phyloP scores from a whole-genome alignment of 169 alveolate species.

The Neospora caninum region DNA sequence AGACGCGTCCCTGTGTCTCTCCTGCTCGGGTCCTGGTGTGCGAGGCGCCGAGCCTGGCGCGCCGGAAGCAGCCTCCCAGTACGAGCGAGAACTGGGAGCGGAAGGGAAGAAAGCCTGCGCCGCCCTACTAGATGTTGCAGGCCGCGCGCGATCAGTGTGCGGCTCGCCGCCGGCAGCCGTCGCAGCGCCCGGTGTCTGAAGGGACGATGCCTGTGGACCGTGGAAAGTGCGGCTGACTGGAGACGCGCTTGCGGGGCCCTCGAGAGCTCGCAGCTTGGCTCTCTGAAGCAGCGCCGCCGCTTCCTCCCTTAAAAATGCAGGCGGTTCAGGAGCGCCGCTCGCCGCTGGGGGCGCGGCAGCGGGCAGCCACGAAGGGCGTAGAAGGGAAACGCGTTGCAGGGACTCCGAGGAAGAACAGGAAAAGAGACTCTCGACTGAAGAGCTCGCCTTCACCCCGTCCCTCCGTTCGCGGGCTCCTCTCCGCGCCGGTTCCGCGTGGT shows the following conservation, averaged over 20 bases:
- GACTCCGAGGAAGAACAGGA: background rate
- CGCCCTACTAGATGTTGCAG: no score
- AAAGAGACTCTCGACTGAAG: background rate
- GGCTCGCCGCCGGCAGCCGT: background rate
- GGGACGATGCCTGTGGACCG: background rate
- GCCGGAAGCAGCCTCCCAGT: no score
- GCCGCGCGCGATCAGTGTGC: background rate
- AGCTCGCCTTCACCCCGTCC: background rate
- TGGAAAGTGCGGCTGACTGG: background rate
- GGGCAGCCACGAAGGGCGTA: constrained; percentile 2
- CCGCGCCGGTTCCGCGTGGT: background rate
- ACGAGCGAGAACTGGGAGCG: no score
- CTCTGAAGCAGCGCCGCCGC: background rate
- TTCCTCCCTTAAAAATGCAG: constrained; percentile 15
- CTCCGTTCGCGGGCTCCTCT: background rate
- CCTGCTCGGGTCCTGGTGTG: no score
- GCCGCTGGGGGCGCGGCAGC: background rate
- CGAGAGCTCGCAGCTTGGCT: background rate
- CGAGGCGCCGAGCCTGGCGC: no score
- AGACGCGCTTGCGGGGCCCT: background rate
- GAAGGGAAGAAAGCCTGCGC: no score
- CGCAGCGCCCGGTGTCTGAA: background rate
- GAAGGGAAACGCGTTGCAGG: background rate
- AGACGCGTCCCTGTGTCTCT: no score
- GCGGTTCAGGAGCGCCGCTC: background rate